Conservation (phyloP, 371 early-diverging fungal genomes). For the Gilbertella persicaria region DNA sequence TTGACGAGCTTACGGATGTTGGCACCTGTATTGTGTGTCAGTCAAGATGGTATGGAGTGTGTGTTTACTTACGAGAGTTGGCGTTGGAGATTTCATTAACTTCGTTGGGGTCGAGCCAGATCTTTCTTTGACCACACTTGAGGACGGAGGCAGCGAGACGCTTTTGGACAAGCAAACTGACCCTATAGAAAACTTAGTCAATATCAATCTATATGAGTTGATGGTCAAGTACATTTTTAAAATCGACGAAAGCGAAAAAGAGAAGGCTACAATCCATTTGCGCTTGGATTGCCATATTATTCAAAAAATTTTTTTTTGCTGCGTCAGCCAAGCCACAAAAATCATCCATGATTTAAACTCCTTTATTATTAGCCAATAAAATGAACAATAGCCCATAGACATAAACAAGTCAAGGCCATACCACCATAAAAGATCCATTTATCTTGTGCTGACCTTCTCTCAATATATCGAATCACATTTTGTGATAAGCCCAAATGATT, state of each 20-base stretch:
- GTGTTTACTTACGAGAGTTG: constrained; percentile 90
- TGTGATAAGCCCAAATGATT: constrained; percentile 83
- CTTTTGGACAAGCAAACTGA: constrained; percentile 87
- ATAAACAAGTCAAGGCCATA: constrained; percentile 59
- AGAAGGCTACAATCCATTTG: constrained; percentile 5
- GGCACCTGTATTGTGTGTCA: constrained; percentile 64
- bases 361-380: constrained; percentile 55
- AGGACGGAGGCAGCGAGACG: constrained; percentile 98
- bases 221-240: constrained; percentile 8
- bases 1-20: constrained; percentile 97
- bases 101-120: constrained; percentile 99
- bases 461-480: constrained; percentile 81
- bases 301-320: background rate
- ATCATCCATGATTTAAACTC: too few species aligned
- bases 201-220: background rate
- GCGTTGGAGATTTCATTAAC: constrained; percentile 94
- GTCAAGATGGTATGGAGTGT: background rate
- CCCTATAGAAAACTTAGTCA: constrained; percentile 54
- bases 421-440: constrained; percentile 82
- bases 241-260: constrained; percentile 7
- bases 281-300: background rate
- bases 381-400: constrained; percentile 65
- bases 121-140: constrained; percentile 98
- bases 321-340: background rate
- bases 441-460: constrained; percentile 78